These are phyloP conservation scores for Monilinia fructicola DNA, from an alignment of 2,329 filamentous ascomycete species.

Conservation along the genomic window DNA sequence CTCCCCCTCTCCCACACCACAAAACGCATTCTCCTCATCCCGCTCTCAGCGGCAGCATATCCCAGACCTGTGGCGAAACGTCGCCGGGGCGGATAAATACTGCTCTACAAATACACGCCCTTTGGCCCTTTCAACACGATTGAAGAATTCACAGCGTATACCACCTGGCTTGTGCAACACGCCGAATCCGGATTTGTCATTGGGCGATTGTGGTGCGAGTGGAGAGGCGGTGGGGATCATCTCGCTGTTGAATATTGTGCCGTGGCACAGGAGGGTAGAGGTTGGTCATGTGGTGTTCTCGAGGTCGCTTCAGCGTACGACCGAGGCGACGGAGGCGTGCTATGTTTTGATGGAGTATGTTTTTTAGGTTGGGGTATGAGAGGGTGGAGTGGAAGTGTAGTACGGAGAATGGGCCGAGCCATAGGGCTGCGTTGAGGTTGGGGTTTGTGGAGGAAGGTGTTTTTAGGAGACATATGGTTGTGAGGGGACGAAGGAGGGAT, in stretches of 20 bases:
- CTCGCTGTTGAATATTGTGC: slow-evolving; percentile 48
- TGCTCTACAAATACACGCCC: slow-evolving; percentile 47
- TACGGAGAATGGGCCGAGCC: slow-evolving; percentile 53
- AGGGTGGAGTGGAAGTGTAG: slow-evolving; percentile 67
- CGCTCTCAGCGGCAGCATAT: slow-evolving; percentile 28
- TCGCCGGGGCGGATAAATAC: slow-evolving; percentile 30
- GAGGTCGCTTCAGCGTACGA: slow-evolving; percentile 51
- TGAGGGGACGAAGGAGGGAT: slow-evolving; percentile 57
- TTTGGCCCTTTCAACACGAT: slow-evolving; percentile 42
- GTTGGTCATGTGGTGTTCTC: slow-evolving; percentile 57
- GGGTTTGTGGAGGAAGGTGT: slow-evolving; percentile 61
- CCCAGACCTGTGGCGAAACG: slow-evolving; percentile 28
- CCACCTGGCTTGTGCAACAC: slow-evolving; percentile 26
- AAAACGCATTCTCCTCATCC: slow-evolving; percentile 30
- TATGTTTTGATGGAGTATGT: slow-evolving; percentile 55
- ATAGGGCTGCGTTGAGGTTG: slow-evolving; percentile 54
- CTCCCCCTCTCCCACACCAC: slow-evolving; percentile 20
- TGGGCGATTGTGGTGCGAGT: slow-evolving; percentile 20
- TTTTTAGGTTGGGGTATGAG: slow-evolving; percentile 54
- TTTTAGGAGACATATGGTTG: slow-evolving; percentile 61
- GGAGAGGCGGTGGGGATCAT: slow-evolving; percentile 44
- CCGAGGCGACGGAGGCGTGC: slow-evolving; percentile 56
- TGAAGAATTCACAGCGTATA: slow-evolving; percentile 37
- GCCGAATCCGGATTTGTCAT: background rate
- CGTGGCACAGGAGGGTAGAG: slow-evolving; percentile 53